Evolutionary conservation across 78 protist genomes (phyloP), one percentile per base, ranked within the genome.

Genomic region (Dictyostelium capitatum): DNA sequence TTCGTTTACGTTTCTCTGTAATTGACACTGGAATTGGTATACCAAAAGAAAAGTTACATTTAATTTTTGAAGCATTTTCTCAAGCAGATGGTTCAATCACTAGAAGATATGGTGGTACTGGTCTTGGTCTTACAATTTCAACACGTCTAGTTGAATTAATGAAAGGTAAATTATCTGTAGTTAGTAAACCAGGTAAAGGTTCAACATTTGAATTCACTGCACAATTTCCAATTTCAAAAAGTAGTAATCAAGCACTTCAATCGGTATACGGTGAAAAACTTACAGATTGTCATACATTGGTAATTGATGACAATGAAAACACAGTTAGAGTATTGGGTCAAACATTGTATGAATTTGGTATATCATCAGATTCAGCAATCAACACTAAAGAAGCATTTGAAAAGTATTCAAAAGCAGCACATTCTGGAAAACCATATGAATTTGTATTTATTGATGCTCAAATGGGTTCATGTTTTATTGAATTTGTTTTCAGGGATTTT

Each of bases 71-170:
- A 50, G 84, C 94, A 43, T 94, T 94, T 74, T 77, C 91, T 37
- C 98, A 96, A 59, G 97, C 95, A 0, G 98, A 96, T 72, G 96
- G 89, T 17, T 87, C 95, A 48, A 90, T 89, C 48, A 96, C 98
- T 19, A 25, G 96, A 43, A 54, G 82, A 74, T 94, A 90, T 72
- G 96, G 96, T 7, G 98, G 98, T 11, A 93, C 98, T 6, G 98
- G 98, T 15, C 75, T 96, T 23, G 98, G 98, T 80, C 65, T 96
- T 19, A 83, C 98, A 10, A 96, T 96, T 50, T 81, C 90, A 30
- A 92, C 89, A 6, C 79, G 92, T 28, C 54, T 96, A 51, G 95
- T 96, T 79, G 96, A 91, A 19, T 47, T 85, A 15, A 85, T 96
- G 95, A 95, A 79, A 67, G 98, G 98, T 50, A 67, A 74, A 28